Base-by-base conservation (phyloP, 2,329 filamentous ascomycete species). In the Talaromyces sp. region DNA sequence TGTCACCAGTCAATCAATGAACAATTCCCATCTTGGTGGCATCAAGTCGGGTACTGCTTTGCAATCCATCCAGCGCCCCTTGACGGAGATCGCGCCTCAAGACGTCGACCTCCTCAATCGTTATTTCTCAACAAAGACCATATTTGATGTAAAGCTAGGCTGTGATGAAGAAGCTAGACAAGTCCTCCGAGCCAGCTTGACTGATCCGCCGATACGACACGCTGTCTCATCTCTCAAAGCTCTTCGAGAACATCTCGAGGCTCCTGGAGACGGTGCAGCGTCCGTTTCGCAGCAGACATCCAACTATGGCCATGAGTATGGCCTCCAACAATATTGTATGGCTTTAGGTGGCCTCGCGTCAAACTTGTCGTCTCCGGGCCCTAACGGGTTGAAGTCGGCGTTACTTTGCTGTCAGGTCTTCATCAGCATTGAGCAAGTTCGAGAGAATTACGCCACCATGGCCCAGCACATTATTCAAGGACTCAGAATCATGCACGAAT, bases 361-460 rank as follows among this genome's bases (percentile, higher is more conserved):
- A 19, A 58, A 57, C 49, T 46, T 60, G 38, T 60, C 59, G 8
- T 60, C 26, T 19, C 46, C 54, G 13, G 2, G 46, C 27, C 38
- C 55, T 14, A 38, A 24, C 19, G 49, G 26, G 10, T 50, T 60
- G 35, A 60, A 58, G 49, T 60, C 59, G 21, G 49, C 50, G 50
- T 57, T 60, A 50, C 59, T 60, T 50, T 60, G 59, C 35, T 60
- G 59, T 35, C 55, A 60, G 8, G 43, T 60, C 49, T 60, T 60
- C 24, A 60, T 60, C 49, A 60, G 59, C 38, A 60, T 60, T 50
- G 59, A 60, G 59, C 59, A 60, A 55, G 32, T 57, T 17, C 59
- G 49, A 29, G 38, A 46, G 19, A 57, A 60, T 50, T 54, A 50
- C 21, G 19, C 50, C 38, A 46, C 26, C 1, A 58, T 60, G 59